A percentile compares a stretch with the other conserved stretches of the same genome.
Evolutionary conservation across 2,329 filamentous ascomycete species (phyloP).

Genomic region (Bipolaris victoriae): DNA sequence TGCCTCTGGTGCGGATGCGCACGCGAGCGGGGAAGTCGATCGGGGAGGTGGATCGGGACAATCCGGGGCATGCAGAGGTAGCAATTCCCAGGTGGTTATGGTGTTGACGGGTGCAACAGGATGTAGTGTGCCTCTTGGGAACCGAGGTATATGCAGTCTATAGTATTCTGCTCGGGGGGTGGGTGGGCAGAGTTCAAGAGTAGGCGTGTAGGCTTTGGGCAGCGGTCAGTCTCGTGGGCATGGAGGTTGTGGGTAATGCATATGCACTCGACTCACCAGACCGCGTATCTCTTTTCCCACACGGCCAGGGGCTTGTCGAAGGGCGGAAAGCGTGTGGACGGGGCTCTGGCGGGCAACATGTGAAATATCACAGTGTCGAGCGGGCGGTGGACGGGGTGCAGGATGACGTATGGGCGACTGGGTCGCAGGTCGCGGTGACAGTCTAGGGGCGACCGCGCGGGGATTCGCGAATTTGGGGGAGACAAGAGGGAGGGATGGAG

Average conservation of each 20-base stretch:
- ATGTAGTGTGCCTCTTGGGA: neutral
- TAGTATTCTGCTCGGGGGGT: conserved; percentile 9
- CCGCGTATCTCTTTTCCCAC: conserved; percentile 27
- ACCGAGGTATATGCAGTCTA: conserved; percentile 1
- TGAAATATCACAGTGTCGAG: conserved; percentile 31
- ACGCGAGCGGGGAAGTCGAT: conserved; percentile 35
- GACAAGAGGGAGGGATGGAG: neutral
- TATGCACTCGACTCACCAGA: conserved; percentile 20
- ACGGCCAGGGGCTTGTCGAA: conserved; percentile 38
- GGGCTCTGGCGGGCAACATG: conserved; percentile 33
- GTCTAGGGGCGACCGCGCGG: conserved; percentile 15
- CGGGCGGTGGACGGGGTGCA: conserved; percentile 17
- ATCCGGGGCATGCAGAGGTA: conserved; percentile 25
- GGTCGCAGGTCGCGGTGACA: conserved; percentile 14
- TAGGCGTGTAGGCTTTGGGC: conserved; percentile 16
- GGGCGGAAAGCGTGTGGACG: conserved; percentile 32
- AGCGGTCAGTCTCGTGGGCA: conserved; percentile 23
- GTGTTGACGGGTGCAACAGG: neutral
- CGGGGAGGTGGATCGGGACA: conserved; percentile 31
- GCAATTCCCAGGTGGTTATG: neutral
- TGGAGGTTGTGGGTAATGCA: neutral
- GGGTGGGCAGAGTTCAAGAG: conserved; percentile 14
- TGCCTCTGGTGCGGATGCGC: conserved; percentile 30
- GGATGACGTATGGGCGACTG: conserved; percentile 31
- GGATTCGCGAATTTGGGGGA: conserved; percentile 6